Percentiles rank a stretch among this genome's conserved stretches.
Conservation (phyloP, 129 eudicot species). For the Saposhnikovia divaricata region DNA sequence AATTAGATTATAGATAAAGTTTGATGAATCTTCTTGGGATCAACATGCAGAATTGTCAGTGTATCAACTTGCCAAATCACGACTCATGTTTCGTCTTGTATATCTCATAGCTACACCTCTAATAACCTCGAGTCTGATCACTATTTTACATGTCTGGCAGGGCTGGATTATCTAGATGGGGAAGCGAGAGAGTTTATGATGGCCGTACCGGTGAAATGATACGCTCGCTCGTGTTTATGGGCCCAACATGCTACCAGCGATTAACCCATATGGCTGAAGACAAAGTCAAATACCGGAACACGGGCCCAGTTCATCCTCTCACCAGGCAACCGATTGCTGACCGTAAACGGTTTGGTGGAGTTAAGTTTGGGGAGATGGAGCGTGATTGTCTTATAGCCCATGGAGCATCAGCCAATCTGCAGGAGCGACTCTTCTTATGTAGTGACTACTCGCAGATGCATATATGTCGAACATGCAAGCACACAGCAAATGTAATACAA, state of each 20-base stretch:
- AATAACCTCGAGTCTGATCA: conserved; percentile 5
- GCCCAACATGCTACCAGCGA: conserved; percentile 93
- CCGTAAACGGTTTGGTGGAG: conserved; percentile 81
- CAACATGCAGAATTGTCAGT: neutral
- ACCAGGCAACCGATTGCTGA: conserved; percentile 94
- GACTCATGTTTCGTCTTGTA: neutral
- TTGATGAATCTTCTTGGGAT: neutral
- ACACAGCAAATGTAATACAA: conserved; percentile 64
- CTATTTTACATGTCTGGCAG: conserved; percentile 27
- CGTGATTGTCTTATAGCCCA: conserved; percentile 82
- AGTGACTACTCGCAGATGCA: conserved; percentile 90
- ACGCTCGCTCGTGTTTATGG: conserved; percentile 66
- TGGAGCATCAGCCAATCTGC: conserved; percentile 71
- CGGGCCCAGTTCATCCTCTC: conserved; percentile 78
- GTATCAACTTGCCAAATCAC: neutral
- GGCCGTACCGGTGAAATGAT: conserved; percentile 88
- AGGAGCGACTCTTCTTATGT: conserved; percentile 72
- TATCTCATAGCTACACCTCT: neutral
- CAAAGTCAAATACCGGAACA: conserved; percentile 82
- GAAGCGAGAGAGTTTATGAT: conserved; percentile 70
- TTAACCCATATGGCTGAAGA: conserved; percentile 88
- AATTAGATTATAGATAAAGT: neutral
- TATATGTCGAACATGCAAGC: conserved; percentile 65
- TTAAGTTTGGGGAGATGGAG: conserved; percentile 90
- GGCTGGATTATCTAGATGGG: conserved; percentile 86